Evolutionary conservation across 345 rosid species (phyloP).

Genomic region (Eucalyptus cladocalyx): DNA sequence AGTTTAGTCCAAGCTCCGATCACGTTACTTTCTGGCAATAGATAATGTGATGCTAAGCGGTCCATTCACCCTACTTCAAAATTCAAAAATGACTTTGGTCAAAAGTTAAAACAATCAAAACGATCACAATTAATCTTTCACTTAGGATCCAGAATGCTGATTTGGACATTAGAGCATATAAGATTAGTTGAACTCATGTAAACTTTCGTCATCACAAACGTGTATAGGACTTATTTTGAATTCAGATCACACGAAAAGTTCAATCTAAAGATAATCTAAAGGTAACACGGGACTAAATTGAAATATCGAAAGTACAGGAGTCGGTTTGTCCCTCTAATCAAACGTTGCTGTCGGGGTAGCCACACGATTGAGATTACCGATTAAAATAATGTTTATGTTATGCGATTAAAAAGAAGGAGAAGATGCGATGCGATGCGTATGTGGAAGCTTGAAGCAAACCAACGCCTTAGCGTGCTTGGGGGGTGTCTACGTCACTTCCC

Average conservation of each 20-base stretch:
- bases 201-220: too few relatives aligned
- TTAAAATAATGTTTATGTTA: neutral
- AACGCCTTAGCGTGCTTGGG: neutral
- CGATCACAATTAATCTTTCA: rapidly evolving
- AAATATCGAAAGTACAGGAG: neutral
- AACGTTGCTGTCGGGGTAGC: neutral
- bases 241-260: rapidly evolving
- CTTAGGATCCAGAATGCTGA: neutral
- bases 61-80: neutral
- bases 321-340: neutral
- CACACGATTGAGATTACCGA: neutral
- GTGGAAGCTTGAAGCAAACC: neutral
- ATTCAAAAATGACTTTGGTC: neutral
- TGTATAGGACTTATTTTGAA: neutral
- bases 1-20: neutral
- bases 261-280: neutral
- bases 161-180: neutral
- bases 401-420: neutral
- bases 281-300: neutral
- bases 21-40: neutral
- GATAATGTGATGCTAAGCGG: neutral
- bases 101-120: neutral
- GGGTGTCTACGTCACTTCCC: neutral
- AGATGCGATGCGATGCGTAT: neutral
- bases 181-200: neutral